Percentiles rank a stretch among this genome's conserved stretches.
Conservation (phyloP, 2,329 filamentous ascomycete genomes). For the Beauveria medogensis region DNA sequence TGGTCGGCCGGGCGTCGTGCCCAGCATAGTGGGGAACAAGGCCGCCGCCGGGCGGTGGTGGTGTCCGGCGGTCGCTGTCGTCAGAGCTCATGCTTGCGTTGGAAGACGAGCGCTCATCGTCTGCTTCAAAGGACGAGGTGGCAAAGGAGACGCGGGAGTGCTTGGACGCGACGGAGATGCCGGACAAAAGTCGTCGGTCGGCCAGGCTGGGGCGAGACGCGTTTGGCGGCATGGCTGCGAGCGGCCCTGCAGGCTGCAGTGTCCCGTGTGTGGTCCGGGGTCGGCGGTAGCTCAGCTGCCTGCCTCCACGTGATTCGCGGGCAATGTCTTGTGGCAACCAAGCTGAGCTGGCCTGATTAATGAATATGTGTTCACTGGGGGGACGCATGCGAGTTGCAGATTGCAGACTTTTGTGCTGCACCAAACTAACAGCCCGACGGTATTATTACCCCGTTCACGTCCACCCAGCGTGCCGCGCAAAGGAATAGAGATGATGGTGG, state of each 20-base stretch:
- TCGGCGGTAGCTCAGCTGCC: background rate
- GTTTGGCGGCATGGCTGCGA: conserved; percentile 10
- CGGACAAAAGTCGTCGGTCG: conserved; percentile 37
- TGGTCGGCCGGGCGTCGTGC: conserved; percentile 85
- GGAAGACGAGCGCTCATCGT: conserved; percentile 56
- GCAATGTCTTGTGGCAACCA: background rate
- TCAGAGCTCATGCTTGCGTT: conserved; percentile 29
- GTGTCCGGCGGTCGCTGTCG: conserved; percentile 27
- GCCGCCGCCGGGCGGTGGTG: conserved; percentile 20
- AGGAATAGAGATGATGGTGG: no score
- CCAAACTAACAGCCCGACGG: no score
- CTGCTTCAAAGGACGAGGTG: conserved; percentile 58
- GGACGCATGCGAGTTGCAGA: no score
- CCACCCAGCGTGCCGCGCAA: no score
- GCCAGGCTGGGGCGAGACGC: conserved; percentile 32
- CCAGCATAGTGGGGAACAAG: conserved; percentile 56
- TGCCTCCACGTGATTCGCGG: conserved; percentile 9
- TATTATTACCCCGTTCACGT: no score
- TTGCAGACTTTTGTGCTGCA: no score
- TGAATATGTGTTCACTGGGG: no score
- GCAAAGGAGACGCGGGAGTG: conserved; percentile 46
- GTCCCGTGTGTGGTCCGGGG: conserved; percentile 1
- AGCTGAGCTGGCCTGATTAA: background rate
- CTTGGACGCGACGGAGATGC: conserved; percentile 45
- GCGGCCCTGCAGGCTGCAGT: background rate